Conservation (phyloP, 2,329 filamentous ascomycete genomes). For the Trichoderma hamatum region DNA sequence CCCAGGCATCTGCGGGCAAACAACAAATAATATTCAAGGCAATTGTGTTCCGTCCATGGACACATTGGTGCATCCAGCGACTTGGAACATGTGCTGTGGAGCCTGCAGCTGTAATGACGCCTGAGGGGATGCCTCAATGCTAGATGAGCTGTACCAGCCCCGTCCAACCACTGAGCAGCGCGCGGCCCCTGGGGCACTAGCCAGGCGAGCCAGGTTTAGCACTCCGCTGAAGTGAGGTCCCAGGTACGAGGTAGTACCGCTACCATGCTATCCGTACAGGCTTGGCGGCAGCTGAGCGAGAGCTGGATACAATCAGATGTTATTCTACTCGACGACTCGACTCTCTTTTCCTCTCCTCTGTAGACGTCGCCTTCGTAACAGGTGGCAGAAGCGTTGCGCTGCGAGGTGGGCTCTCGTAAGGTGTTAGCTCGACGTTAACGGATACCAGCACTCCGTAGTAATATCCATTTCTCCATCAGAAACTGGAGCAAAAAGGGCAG, state of each 20-base stretch:
- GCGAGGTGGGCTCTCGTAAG: neutral
- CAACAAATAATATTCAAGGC: neutral
- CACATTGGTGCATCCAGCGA: neutral
- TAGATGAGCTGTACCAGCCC: constrained; percentile 20
- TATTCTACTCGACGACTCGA: neutral
- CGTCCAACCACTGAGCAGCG: constrained; percentile 13
- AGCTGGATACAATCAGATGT: neutral
- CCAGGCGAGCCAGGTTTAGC: constrained; percentile 17
- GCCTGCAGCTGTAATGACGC: constrained; percentile 19
- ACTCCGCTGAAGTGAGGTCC: neutral
- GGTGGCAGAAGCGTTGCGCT: neutral
- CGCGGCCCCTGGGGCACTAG: constrained; percentile 16
- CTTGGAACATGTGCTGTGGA: constrained; percentile 18
- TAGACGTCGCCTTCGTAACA: neutral
- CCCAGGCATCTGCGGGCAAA: constrained; percentile 4
- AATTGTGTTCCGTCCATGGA: neutral
- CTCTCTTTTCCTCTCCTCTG: neutral
- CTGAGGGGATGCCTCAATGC: constrained; percentile 22
- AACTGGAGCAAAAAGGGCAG: neutral
- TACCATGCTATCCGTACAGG: neutral
- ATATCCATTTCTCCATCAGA: neutral
- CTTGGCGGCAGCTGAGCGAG: neutral
- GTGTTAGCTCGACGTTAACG: neutral
- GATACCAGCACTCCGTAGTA: constrained; percentile 3
- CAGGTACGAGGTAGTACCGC: neutral